These are phyloP conservation scores for Wickerhamiella dianesei DNA, from an alignment of 805 yeast species.

Conservation along the genomic window DNA sequence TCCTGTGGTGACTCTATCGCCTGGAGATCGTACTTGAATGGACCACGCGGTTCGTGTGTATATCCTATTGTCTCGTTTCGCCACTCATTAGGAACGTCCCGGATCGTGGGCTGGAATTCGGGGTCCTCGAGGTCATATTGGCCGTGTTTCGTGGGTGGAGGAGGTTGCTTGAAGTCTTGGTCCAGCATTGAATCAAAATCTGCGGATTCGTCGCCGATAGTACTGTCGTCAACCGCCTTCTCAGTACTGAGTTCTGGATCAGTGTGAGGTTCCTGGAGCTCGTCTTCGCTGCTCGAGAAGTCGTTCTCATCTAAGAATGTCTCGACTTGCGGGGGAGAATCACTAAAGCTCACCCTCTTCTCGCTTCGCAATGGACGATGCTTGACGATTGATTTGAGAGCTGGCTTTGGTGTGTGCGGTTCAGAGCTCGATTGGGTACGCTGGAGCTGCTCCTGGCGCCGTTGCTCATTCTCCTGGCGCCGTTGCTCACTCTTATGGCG, in stretches of 20 bases:
- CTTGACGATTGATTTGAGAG: constrained; percentile 17
- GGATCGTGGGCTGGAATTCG: not conserved
- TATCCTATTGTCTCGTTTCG: not conserved
- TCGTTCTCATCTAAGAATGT: not conserved
- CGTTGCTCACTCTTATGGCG: constrained; percentile 1
- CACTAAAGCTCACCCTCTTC: constrained; percentile 18
- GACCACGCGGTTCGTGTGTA: not conserved
- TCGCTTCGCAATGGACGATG: constrained; percentile 15
- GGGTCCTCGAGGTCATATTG: not conserved
- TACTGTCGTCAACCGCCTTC: not conserved
- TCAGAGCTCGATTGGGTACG: constrained; percentile 1
- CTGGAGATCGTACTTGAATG: not conserved
- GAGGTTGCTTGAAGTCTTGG: not conserved
- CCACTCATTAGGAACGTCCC: not conserved
- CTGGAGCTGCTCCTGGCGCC: not conserved
- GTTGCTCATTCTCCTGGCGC: constrained; percentile 3
- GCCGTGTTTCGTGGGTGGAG: not conserved
- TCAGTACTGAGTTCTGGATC: not conserved
- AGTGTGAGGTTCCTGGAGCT: not conserved
- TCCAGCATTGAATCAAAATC: not conserved
- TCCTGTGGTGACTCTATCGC: not conserved
- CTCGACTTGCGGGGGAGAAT: constrained; percentile 15
- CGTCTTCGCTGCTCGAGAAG: not conserved
- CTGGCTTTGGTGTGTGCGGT: constrained; percentile 6
- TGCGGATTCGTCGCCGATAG: not conserved